A percentile compares a stretch with the other conserved stretches of the same genome.
Evolutionary conservation across 768 basidiomycete genomes (phyloP).

Genomic region (Chiua virens): DNA sequence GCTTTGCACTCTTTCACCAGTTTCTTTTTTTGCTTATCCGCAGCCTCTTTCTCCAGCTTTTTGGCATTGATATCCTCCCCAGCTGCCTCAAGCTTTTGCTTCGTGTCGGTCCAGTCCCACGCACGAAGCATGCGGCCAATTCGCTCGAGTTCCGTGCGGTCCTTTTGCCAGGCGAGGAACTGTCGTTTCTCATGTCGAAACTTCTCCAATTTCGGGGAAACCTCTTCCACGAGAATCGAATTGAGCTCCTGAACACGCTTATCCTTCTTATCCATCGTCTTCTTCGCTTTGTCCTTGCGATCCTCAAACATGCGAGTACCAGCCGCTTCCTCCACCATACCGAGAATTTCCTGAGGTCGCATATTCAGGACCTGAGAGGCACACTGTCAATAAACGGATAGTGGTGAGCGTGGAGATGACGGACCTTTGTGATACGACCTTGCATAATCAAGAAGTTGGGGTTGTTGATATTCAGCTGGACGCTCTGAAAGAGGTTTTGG

Average conservation of each 20-base stretch:
- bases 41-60: conserved; percentile 46
- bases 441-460: conserved; percentile 99
- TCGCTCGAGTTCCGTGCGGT: conserved; percentile 82
- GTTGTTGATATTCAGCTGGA: conserved; percentile 99
- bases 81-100: conserved; percentile 52
- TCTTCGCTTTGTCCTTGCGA: conserved; percentile 92
- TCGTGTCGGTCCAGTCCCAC: conserved; percentile 79
- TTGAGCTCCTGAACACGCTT: conserved; percentile 91
- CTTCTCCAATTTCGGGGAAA: conserved; percentile 90
- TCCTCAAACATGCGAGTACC: conserved; percentile 99
- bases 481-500: conserved; percentile 92
- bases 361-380: conserved; percentile 77
- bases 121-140: conserved; percentile 81
- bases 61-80: conserved; percentile 53
- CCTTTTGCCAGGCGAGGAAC: conserved; percentile 89
- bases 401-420: conserved; percentile 6
- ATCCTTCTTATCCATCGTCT: conserved; percentile 96
- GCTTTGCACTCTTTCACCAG: conserved; percentile 53
- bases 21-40: conserved; percentile 49
- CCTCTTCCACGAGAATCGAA: conserved; percentile 80
- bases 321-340: conserved; percentile 98
- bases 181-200: conserved; percentile 86
- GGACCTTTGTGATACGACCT: conserved; percentile 95
- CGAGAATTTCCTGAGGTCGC: conserved; percentile 95
- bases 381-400: neutral